phyloP scores from a whole-genome alignment of 2,329 filamentous ascomycete genomes.

The Gremmenia infestans region DNA sequence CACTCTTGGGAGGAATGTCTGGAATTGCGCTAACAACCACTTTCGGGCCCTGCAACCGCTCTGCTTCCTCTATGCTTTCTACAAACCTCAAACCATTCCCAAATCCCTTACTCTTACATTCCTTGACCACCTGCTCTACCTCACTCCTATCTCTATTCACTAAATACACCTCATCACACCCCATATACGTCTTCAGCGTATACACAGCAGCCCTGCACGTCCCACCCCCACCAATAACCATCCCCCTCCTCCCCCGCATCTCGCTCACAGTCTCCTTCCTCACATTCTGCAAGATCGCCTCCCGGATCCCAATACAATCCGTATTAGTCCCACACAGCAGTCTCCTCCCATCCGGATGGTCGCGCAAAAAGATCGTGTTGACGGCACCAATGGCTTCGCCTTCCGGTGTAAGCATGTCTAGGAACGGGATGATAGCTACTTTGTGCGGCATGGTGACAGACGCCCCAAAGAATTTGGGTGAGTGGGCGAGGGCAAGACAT shows the following conservation, averaged over 20 bases:
- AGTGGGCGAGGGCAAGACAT: constrained; percentile 47
- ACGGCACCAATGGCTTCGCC: constrained; percentile 69
- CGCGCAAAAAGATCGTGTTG: constrained; percentile 70
- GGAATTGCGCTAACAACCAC: constrained; percentile 72
- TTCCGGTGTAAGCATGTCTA: constrained; percentile 70
- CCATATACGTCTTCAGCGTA: constrained; percentile 65
- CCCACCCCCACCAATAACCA: constrained; percentile 74
- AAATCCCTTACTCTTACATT: constrained; percentile 56
- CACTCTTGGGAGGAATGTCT: constrained; percentile 64
- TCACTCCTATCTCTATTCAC: constrained; percentile 69
- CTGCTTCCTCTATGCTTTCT: constrained; percentile 54
- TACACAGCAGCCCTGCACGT: constrained; percentile 76
- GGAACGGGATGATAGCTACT: constrained; percentile 65
- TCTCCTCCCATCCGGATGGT: constrained; percentile 30
- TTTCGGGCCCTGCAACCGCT: constrained; percentile 51
- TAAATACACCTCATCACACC: constrained; percentile 65
- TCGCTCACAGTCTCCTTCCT: constrained; percentile 37
- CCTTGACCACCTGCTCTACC: constrained; percentile 60
- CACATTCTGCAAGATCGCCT: constrained; percentile 60
- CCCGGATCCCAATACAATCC: constrained; percentile 72
- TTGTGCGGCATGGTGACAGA: constrained; percentile 84
- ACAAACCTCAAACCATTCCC: constrained; percentile 58
- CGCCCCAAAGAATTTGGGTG: constrained; percentile 60
- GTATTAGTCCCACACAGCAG: constrained; percentile 71
- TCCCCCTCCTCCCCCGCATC: constrained; percentile 57